Evolutionary conservation across 192 early-diverging fungal species (phyloP), one percentile per base, ranked within the genome.

Genomic region (Coemansia sp.): DNA sequence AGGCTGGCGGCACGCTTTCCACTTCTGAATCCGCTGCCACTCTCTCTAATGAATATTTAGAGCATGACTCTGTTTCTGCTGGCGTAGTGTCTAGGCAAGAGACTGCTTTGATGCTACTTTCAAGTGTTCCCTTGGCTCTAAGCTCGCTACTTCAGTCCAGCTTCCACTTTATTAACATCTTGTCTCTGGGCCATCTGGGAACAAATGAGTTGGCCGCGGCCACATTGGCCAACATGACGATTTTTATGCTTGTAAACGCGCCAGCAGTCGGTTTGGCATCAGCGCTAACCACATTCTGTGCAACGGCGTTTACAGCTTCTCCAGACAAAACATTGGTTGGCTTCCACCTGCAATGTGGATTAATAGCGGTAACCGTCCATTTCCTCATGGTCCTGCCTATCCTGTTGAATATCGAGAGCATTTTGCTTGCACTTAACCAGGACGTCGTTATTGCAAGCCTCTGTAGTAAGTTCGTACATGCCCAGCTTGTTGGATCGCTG

Each of bases 221-320:
- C 0, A 87, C 91, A 2, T 73, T 94, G 65, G 91, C 84, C 11
- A 87, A 88, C 62, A 92, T 92, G 91, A 90, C 89, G 60, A 87
- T 89, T 2, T 82, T 88, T 4, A 88, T 94, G 15, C 80, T 87
- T 6, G 88, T 88, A 5, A 90, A 87, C 76, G 87, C 88, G 31
- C 84, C 92, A 36, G 81, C 85, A 5, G 85, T 92, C 34, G 93
- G 93, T 6, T 79, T 89, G 29, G 83, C 89, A 3, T 87, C 91
- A 1, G 92, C 92, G 0, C 78, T 95, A 13, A 92, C 94, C 68
- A 95, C 92, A 0, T 76, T 92, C 29, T 91, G 90, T 62, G 88
- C 89, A 5, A 90, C 91, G 41, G 87, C 91, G 3, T 94, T 85
- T 61, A 92, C 92, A 0, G 88, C 87, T 4, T 83, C 90, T 27